Evolutionary conservation across 805 yeast species (phyloP), one percentile per base, ranked within the genome.

Genomic region (Ogataea methylovora): DNA sequence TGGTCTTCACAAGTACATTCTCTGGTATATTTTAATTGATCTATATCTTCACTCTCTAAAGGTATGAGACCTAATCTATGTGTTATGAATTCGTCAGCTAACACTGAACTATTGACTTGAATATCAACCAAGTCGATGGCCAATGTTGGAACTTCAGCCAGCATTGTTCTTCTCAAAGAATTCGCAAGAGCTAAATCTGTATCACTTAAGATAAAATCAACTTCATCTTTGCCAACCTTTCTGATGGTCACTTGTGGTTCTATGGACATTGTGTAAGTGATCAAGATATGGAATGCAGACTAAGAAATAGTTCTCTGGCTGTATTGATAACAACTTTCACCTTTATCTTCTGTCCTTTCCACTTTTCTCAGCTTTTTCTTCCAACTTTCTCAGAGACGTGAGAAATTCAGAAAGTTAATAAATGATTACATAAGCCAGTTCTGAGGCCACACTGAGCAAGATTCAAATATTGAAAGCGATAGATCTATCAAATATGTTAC

Each of bases 1-100:
- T 92, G 90, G 54, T 88, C 94, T 57, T 92, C 98, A 66, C 99
- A 92, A 29, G 94, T 88, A 60, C 99, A 92, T 58, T 92, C 98
- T 54, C 97, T 73, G 20, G 94, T 80, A 61, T 88, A 90, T 42
- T 85, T 78, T 44, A 90, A 65, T 41, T 79, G 73, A 33, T 86
- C 95, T 29, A 88, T 86, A 40, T 84, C 90, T 27, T 77, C 76
- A 48, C 94, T 78, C 44, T 80, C 82, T 30, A 92, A 66, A 2
- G 99, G 99, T 40, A 92, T 77, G 35, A 92, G 68, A 27, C 99
- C 99, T 42, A 92, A 63, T 54, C 99, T 70, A 60, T 92, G 99
- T 21, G 97, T 79, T 39, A 92, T 74, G 54, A 92, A 92, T 60
- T 92, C 99, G 59, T 92, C 99, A 3, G 98, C 97, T 40, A 92